Base-by-base conservation (phyloP, 2,329 filamentous ascomycete species). In the Fusarium sp. region DNA sequence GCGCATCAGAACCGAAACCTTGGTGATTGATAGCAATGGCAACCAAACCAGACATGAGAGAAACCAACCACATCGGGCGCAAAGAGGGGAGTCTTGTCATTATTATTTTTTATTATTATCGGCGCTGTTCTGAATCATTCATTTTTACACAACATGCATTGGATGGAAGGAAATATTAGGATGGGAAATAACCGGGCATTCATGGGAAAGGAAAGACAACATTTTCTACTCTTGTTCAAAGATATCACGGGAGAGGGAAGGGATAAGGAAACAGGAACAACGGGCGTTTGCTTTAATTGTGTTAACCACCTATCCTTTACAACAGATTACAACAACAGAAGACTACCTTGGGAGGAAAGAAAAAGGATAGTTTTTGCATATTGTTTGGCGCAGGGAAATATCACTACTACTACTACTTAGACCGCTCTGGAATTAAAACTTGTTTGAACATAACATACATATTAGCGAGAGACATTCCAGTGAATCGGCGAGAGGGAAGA, bases 321-420 rank as follows among this genome's bases (percentile, higher is more conserved):
- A 49, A 58, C 55, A 54, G 58, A 48, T 53, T 32, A 68, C 51
- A 70, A 65, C 51, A 70, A 56, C 63, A 50, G 40, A 37, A 37
- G 7, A 68, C 50, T 64, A 54, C 42, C 23, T 47, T 30, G 13
- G 28, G 28, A 30, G 28, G 5, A 10, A 9, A 14, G 23, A 54
- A 59, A 34, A 51, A 54, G 59, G 54, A 65, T 65, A 70, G 59
- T 51, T 59, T 65, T 65, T 65, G 63, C 69, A 72, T 72, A 72
- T 55, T 72, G 69, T 72, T 71, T 63, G 71, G 71, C 71, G 71
- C 59, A 66, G 37, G 55, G 69, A 63, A 63, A 70, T 70, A 65
- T 30, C 28, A 30, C 62, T 61, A 69, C 42, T 66, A 69, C 42
- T 66, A 68, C 32, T 66, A 54, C 34, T 41, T 50, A 51, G 49